A percentile compares a stretch with the other conserved stretches of the same genome.
phyloP scores from a whole-genome alignment of 805 yeast genomes.

The Saturnispora ahearnii region DNA sequence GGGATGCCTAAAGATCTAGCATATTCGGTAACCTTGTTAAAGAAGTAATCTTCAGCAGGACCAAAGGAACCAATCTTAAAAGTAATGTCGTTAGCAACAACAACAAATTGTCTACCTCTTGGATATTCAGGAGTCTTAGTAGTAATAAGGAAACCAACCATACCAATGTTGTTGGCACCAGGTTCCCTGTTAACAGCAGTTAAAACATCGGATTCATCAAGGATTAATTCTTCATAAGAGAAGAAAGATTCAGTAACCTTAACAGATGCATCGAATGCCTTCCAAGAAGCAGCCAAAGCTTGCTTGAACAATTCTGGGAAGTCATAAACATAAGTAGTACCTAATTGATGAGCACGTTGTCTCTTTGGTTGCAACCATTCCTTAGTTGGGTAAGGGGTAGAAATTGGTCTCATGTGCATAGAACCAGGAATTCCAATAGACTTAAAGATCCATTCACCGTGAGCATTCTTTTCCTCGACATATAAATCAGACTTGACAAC shows the following conservation, averaged over 20 bases:
- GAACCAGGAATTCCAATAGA: constrained; percentile 91
- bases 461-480: constrained; percentile 84
- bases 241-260: constrained; percentile 72
- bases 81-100: constrained; percentile 95
- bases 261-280: constrained; percentile 43
- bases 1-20: constrained; percentile 92
- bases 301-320: constrained; percentile 98
- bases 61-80: constrained; percentile 98
- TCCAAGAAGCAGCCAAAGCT: constrained; percentile 82
- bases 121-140: constrained; percentile 97
- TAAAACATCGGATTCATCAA: constrained; percentile 70
- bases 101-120: constrained; percentile 84
- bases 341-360: constrained; percentile 96
- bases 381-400: constrained; percentile 95
- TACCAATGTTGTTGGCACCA: constrained; percentile 92
- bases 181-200: constrained; percentile 92
- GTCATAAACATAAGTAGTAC: constrained; percentile 96
- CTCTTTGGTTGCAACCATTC: constrained; percentile 98
- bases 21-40: constrained; percentile 84
- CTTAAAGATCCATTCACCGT: constrained; percentile 96
- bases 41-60: constrained; percentile 88
- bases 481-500: constrained; percentile 93
- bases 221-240: constrained; percentile 70
- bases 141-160: constrained; percentile 90
- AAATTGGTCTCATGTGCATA: constrained; percentile 94